phyloP scores from a whole-genome alignment of 495 filamentous ascomycete genomes.

The Pyrenula aspistea region DNA sequence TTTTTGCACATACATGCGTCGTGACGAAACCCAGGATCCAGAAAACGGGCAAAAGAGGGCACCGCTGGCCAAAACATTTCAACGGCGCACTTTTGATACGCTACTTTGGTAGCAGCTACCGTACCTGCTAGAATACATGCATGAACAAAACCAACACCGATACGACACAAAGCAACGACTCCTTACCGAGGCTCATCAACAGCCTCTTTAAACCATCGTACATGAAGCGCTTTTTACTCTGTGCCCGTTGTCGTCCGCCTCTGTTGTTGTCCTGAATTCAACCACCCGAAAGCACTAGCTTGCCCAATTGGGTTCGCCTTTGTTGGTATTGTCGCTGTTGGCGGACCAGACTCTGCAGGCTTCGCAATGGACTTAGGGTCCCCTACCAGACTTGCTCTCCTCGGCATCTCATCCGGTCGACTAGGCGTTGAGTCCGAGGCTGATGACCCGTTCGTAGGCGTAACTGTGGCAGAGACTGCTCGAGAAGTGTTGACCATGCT shows the following conservation, averaged over 20 bases:
- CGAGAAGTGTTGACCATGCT: constrained; percentile 28
- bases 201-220: no score
- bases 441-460: constrained; percentile 14
- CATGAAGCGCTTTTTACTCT: not conserved
- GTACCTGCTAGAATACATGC: not conserved
- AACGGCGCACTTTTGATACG: not conserved
- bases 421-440: constrained; percentile 7
- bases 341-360: constrained; percentile 12
- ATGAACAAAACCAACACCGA: no score
- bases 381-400: constrained; percentile 13
- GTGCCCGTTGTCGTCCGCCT: not conserved
- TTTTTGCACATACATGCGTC: no score
- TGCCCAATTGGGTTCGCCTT: constrained; percentile 73
- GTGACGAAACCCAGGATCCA: no score
- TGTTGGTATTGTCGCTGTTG: constrained; percentile 36
- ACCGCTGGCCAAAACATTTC: no score
- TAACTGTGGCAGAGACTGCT: constrained; percentile 18
- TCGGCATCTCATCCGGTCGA: constrained; percentile 6
- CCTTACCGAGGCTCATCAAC: no score
- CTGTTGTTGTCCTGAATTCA: constrained; percentile 37
- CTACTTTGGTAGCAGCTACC: not conserved
- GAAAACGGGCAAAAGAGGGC: no score
- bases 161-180: no score
- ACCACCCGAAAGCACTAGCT: constrained; percentile 94
- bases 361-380: constrained; percentile 14